A percentile compares a stretch with the other conserved stretches of the same genome.
Conservation (phyloP, 2,329 filamentous ascomycete genomes). For the Phymatotrichopsis omnivora region DNA sequence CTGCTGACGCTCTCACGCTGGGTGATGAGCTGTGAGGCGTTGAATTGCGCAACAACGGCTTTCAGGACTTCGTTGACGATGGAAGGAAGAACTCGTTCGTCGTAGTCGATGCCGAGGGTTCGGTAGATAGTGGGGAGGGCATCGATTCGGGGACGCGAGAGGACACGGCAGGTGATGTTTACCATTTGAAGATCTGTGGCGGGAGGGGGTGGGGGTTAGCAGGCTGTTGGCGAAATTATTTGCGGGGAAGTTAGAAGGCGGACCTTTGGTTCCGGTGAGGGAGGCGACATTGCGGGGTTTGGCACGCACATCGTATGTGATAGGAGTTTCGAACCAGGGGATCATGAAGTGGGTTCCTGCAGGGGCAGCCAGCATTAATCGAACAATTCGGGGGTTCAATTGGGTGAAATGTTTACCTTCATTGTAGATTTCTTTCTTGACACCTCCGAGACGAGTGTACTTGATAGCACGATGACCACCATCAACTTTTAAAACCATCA, state of each 20-base stretch:
- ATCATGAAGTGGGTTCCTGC: conserved; percentile 83
- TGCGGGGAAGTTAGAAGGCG: background rate
- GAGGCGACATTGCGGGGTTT: conserved; percentile 95
- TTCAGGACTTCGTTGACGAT: conserved; percentile 99
- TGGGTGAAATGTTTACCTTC: too few relatives aligned
- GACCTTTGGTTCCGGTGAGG: conserved; percentile 80
- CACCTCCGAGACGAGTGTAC: conserved; percentile 84
- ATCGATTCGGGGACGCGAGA: conserved; percentile 77
- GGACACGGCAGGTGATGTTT: conserved; percentile 98
- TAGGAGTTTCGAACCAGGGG: conserved; percentile 94
- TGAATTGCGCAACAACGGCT: conserved; percentile 98
- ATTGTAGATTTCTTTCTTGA: conserved; percentile 88
- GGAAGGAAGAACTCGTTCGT: conserved; percentile 89
- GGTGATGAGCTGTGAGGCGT: conserved; percentile 94
- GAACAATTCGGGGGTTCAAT: too few relatives aligned
- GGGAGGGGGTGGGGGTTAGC: background rate
- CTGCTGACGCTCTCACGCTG: conserved; percentile 94
- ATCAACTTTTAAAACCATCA: conserved; percentile 52
- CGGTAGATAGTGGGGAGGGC: conserved; percentile 95
- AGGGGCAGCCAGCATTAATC: background rate
- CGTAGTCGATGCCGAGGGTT: conserved; percentile 89
- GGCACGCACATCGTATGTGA: conserved; percentile 95
- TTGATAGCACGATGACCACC: conserved; percentile 99
- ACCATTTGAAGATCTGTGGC: conserved; percentile 85
- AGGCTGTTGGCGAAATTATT: background rate